A percentile compares a stretch with the other conserved stretches of the same genome.
These are phyloP conservation scores for Exophiala sp. DNA, from an alignment of 2,329 filamentous ascomycete genomes.

Conservation along the genomic window DNA sequence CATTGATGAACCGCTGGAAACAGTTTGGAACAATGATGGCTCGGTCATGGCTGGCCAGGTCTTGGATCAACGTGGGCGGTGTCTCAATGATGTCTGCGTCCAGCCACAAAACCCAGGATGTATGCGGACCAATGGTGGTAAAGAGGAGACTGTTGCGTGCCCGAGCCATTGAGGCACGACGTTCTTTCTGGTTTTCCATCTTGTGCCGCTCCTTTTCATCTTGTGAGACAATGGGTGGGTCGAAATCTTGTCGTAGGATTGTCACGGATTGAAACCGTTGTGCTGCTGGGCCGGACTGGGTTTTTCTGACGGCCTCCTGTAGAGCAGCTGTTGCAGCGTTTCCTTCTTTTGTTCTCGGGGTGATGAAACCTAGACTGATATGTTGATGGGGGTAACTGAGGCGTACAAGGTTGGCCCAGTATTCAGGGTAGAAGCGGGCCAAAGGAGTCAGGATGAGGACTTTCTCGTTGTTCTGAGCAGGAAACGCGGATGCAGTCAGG, in stretches of 20 bases:
- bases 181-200: constrained; percentile 77
- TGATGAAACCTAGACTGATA: constrained; percentile 91
- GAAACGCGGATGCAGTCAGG: constrained; percentile 72
- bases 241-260: constrained; percentile 92
- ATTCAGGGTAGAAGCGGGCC: constrained; percentile 84
- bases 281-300: constrained; percentile 73
- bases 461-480: constrained; percentile 72
- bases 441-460: constrained; percentile 90
- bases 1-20: constrained; percentile 79
- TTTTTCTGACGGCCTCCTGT: constrained; percentile 77
- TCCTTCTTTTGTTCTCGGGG: constrained; percentile 87
- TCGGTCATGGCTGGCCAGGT: constrained; percentile 80
- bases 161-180: constrained; percentile 83
- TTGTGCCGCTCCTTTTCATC: constrained; percentile 86
- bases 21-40: constrained; percentile 93
- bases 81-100: constrained; percentile 90
- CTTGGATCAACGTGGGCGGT: constrained; percentile 77
- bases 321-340: constrained; percentile 77
- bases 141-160: constrained; percentile 92
- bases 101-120: constrained; percentile 95
- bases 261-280: constrained; percentile 87
- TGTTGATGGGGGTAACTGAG: constrained; percentile 88
- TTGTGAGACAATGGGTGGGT: constrained; percentile 72
- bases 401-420: constrained; percentile 87
- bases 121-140: constrained; percentile 83